phyloP scores from a whole-genome alignment of 1,284 basidiomycete species.

The Microbotryum scabiosae region DNA sequence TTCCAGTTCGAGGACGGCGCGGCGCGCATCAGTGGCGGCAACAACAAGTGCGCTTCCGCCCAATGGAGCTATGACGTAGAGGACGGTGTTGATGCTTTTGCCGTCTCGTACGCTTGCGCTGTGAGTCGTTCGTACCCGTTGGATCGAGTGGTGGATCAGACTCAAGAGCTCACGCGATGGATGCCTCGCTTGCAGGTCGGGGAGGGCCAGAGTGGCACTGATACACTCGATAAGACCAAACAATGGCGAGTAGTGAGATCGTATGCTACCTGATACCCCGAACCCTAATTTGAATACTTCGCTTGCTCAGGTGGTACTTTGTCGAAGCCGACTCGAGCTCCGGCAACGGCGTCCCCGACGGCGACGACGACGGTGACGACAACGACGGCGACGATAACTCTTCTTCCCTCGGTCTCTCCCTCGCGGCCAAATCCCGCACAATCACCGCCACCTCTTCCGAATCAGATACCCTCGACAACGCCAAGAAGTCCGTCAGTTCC shows the following conservation, averaged over 20 bases:
- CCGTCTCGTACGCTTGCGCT: constrained; percentile 26
- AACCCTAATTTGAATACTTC: not conserved
- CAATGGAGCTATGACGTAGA: constrained; percentile 24
- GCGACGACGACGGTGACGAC: not conserved
- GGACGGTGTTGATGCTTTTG: constrained; percentile 26
- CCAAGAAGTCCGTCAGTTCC: not conserved
- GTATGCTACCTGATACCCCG: not conserved
- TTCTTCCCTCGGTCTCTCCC: not conserved
- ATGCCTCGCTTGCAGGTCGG: constrained; percentile 1
- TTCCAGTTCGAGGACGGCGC: constrained; percentile 8
- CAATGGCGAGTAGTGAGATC: constrained; percentile 15
- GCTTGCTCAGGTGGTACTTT: constrained; percentile 20
- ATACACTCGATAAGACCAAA: constrained; percentile 28
- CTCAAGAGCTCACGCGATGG: too few relatives aligned
- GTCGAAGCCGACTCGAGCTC: constrained; percentile 1
- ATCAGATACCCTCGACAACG: not conserved
- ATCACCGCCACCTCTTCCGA: not conserved
- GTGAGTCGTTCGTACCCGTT: not conserved
- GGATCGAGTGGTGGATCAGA: too few relatives aligned
- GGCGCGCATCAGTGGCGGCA: constrained; percentile 28
- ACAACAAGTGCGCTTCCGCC: constrained; percentile 28
- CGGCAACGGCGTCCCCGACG: too few relatives aligned
- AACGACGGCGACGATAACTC: not conserved
- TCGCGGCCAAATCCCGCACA: not conserved
- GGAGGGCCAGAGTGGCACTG: constrained; percentile 11